Percentiles rank a stretch among this genome's conserved stretches.
phyloP scores from a whole-genome alignment of 2,329 filamentous ascomycete species.

The Thermochaetoides dissita region DNA sequence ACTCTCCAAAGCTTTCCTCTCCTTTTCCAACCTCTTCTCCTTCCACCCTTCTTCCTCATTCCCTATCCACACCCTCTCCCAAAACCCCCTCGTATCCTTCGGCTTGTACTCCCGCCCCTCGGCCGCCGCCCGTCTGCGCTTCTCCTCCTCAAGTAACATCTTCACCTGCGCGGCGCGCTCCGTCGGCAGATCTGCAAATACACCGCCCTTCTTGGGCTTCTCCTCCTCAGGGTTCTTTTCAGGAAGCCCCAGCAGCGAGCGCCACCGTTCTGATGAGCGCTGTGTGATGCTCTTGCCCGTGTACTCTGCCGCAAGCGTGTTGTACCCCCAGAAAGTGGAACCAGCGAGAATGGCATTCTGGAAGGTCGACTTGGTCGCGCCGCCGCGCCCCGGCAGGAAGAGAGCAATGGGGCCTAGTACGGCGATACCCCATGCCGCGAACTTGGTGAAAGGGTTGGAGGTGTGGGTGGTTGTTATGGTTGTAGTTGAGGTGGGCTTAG shows the following conservation, averaged over 20 bases:
- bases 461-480: no score
- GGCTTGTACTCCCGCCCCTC: conserved; percentile 17
- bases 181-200: conserved; percentile 35
- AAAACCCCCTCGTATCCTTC: conserved; percentile 11
- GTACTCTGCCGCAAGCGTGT: conserved; percentile 43
- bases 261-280: conserved; percentile 31
- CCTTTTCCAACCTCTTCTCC: conserved; percentile 35
- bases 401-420: conserved; percentile 31
- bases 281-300: conserved; percentile 38
- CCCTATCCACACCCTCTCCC: conserved; percentile 39
- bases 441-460: conserved; percentile 26
- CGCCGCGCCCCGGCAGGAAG: conserved; percentile 10
- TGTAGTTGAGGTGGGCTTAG: conserved; percentile 3
- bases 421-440: conserved; percentile 33
- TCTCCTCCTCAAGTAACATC: conserved; percentile 33
- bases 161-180: conserved; percentile 38
- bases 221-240: neutral
- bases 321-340: conserved; percentile 37
- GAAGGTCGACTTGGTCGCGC: conserved; percentile 13
- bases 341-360: conserved; percentile 36
- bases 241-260: conserved; percentile 24
- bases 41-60: conserved; percentile 41
- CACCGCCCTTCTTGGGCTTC: neutral
- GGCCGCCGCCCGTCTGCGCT: conserved; percentile 23
- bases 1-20: conserved; percentile 38